Evolutionary conservation across 2,329 filamentous ascomycete species (phyloP).

Genomic region (Colletotrichum horii): DNA sequence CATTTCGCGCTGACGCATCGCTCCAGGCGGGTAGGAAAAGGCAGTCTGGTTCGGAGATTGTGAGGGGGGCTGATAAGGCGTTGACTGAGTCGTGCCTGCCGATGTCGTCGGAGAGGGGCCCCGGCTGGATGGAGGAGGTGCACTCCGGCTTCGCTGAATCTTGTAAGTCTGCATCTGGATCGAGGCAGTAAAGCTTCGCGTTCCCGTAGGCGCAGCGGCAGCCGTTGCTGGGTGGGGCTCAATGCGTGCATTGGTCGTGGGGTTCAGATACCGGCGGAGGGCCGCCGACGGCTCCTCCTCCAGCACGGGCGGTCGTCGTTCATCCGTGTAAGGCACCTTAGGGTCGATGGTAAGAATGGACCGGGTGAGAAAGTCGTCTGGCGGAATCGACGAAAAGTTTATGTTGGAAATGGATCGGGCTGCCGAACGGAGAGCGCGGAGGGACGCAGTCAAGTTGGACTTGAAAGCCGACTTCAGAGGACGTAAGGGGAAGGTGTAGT

Average conservation of each 20-base stretch:
- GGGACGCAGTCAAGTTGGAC: constrained; percentile 71
- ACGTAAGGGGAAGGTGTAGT: constrained; percentile 43
- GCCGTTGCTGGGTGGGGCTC: constrained; percentile 41
- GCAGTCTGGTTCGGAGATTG: constrained; percentile 36
- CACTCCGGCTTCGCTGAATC: constrained; percentile 53
- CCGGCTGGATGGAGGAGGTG: constrained; percentile 34
- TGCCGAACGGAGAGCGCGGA: constrained; percentile 67
- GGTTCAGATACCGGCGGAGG: constrained; percentile 71
- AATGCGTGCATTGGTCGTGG: constrained; percentile 56
- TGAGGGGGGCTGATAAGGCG: constrained; percentile 30
- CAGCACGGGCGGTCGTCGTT: constrained; percentile 66
- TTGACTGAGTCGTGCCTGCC: constrained; percentile 33
- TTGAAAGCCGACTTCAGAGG: constrained; percentile 67
- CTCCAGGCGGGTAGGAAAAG: constrained; percentile 45
- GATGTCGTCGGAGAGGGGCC: constrained; percentile 35
- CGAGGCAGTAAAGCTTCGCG: constrained; percentile 63
- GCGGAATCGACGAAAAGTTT: constrained; percentile 67
- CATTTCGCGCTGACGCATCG: constrained; percentile 68
- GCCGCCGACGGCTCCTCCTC: constrained; percentile 70
- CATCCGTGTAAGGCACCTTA: constrained; percentile 69
- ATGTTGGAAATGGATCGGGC: constrained; percentile 68
- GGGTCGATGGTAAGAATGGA: constrained; percentile 73
- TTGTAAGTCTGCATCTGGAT: constrained; percentile 78
- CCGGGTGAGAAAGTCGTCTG: constrained; percentile 70
- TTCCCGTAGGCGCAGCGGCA: constrained; percentile 24